A percentile compares a stretch with the other conserved stretches of the same genome.
phyloP scores from a whole-genome alignment of 257 asterid genomes.

The Solanum chaucha region DNA sequence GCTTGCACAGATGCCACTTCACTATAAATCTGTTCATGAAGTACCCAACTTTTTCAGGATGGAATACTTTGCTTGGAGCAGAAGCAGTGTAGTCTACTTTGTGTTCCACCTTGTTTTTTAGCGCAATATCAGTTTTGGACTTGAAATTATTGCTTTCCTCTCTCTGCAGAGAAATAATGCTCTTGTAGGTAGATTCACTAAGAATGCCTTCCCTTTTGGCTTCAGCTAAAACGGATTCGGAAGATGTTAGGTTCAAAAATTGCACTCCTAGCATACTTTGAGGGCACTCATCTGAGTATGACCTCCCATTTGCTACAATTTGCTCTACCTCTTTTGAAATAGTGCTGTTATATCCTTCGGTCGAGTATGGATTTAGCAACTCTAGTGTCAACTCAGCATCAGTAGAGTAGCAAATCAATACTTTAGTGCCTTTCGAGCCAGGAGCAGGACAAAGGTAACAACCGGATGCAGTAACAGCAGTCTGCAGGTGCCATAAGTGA shows the following conservation, averaged over 20 bases:
- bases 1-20: conserved; percentile 30
- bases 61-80: conserved; percentile 14
- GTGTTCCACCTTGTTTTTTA: conserved; percentile 15
- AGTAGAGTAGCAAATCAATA: conserved; percentile 51
- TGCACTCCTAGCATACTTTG: conserved; percentile 25
- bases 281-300: conserved; percentile 17
- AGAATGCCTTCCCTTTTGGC: conserved; percentile 59
- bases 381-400: conserved; percentile 29
- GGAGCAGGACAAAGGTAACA: conserved; percentile 95
- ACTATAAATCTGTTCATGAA: conserved; percentile 72
- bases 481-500: conserved; percentile 31
- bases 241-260: conserved; percentile 32
- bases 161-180: conserved; percentile 45
- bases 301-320: conserved; percentile 26
- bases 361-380: conserved; percentile 5
- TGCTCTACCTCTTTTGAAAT: conserved; percentile 31
- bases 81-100: conserved; percentile 6
- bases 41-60: conserved; percentile 52
- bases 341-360: conserved; percentile 10
- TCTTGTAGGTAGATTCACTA: conserved; percentile 39
- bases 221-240: conserved; percentile 42
- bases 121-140: conserved; percentile 22
- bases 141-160: conserved; percentile 47
- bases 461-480: conserved; percentile 68
- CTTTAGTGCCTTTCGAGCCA: conserved; percentile 74